Conservation (phyloP, 2,329 filamentous ascomycete species). For the Coccinonectria pachysandricola region DNA sequence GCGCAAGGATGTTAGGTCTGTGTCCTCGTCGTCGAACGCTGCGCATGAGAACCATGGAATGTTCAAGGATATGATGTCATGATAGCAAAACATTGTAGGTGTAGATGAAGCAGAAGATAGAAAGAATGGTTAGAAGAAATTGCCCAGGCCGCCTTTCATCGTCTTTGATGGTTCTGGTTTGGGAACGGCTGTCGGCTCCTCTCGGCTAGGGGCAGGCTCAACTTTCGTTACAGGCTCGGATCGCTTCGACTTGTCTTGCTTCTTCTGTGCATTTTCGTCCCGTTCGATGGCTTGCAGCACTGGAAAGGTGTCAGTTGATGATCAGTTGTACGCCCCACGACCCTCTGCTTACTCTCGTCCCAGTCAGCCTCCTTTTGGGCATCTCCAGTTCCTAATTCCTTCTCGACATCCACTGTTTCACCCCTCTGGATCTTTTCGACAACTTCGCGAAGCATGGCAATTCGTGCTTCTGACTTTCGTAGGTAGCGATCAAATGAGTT, state of each 20-base stretch:
- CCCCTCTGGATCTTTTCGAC: conserved; percentile 60
- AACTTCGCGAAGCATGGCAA: conserved; percentile 65
- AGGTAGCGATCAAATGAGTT: conserved; percentile 64
- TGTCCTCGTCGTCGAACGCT: conserved; percentile 6
- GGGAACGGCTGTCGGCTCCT: conserved; percentile 5
- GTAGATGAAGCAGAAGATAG: too few species aligned
- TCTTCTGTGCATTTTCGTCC: conserved; percentile 45
- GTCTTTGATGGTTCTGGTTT: conserved; percentile 17
- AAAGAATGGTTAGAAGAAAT: conserved; percentile 48
- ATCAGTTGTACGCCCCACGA: too few species aligned
- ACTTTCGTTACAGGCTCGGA: conserved; percentile 10
- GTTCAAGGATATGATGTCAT: conserved; percentile 54
- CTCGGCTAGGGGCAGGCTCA: conserved; percentile 3
- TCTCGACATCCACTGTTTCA: conserved; percentile 77
- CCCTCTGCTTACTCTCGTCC: conserved; percentile 62
- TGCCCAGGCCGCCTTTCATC: conserved; percentile 28
- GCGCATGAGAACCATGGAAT: conserved; percentile 20
- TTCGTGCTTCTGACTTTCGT: conserved; percentile 68
- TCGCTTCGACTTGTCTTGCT: conserved; percentile 28
- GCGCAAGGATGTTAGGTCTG: conserved; percentile 17
- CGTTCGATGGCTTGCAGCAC: conserved; percentile 57
- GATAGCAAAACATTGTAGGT: too few species aligned
- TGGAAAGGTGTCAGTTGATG: too few species aligned
- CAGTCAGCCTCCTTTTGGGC: conserved; percentile 68
- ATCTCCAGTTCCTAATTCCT: conserved; percentile 68